Percentiles rank a stretch among this genome's conserved stretches.
Evolutionary conservation across 108 stramenopile species (phyloP).

Genomic region (Fistulifera pelliculosa): DNA sequence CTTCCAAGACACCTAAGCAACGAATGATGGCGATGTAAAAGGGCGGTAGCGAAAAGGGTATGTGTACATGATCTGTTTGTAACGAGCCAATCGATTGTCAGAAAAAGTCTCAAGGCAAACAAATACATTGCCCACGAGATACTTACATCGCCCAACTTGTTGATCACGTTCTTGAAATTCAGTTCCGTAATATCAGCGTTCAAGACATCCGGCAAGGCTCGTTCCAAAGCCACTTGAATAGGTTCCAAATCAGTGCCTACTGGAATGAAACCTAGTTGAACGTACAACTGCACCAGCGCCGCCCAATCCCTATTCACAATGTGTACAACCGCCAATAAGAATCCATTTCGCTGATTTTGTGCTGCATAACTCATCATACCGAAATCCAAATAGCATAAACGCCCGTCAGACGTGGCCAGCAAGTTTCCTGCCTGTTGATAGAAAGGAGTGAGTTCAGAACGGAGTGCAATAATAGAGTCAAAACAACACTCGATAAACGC

Average conservation of each 20-base stretch:
- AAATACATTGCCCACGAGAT: too few species aligned
- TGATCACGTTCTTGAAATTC: conserved; percentile 94
- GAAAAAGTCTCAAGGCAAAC: too few species aligned
- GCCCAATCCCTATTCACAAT: conserved; percentile 95
- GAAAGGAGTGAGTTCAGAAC: not conserved
- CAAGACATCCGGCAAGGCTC: conserved; percentile 89
- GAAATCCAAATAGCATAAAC: conserved; percentile 90
- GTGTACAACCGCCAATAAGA: conserved; percentile 92
- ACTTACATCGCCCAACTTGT: conserved; percentile 77
- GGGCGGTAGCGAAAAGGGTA: conserved; percentile 94
- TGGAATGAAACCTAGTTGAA: conserved; percentile 89
- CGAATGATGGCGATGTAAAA: conserved; percentile 97
- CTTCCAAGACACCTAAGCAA: conserved; percentile 93
- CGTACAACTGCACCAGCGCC: conserved; percentile 78
- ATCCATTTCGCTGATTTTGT: conserved; percentile 80
- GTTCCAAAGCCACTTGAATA: conserved; percentile 83
- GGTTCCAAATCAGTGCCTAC: conserved; percentile 73
- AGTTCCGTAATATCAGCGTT: conserved; percentile 87
- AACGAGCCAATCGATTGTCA: too few species aligned
- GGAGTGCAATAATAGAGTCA: not conserved
- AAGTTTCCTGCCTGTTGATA: conserved; percentile 78
- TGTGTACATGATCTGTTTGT: conserved; percentile 76
- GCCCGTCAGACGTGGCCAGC: conserved; percentile 70
- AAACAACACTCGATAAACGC: not conserved
- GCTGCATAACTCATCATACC: conserved; percentile 95